A percentile compares a stretch with the other conserved stretches of the same genome.
Evolutionary conservation across 257 asterid species (phyloP).

Genomic region (Cruciata laevipes): DNA sequence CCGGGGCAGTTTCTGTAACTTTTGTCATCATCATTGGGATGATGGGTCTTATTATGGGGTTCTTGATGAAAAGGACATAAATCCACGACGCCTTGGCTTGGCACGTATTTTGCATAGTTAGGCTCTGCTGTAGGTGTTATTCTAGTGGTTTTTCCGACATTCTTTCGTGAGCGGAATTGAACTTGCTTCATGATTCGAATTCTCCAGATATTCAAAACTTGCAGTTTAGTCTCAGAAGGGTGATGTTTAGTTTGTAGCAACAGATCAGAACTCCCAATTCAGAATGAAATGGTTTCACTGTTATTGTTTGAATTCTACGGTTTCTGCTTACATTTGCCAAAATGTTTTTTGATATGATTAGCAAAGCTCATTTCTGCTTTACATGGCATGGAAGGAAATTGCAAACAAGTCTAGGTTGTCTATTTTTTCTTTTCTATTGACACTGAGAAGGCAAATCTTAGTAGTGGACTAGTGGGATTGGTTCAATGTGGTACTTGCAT

Average conservation of each 20-base stretch:
- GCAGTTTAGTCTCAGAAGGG: too few relatives aligned
- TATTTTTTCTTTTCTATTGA: too few relatives aligned
- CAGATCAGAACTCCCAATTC: neutral
- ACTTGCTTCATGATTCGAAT: neutral
- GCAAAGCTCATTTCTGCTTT: too few relatives aligned
- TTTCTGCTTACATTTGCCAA: neutral
- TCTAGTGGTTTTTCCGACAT: neutral
- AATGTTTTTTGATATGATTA: too few relatives aligned
- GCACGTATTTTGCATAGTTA: constrained; percentile 3
- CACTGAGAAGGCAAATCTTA: too few relatives aligned
- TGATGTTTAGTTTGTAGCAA: neutral
- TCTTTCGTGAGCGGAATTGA: constrained; percentile 10
- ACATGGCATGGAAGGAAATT: too few relatives aligned
- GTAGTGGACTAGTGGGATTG: too few relatives aligned
- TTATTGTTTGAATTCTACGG: neutral
- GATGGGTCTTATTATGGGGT: constrained; percentile 45
- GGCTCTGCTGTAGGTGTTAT: constrained; percentile 6
- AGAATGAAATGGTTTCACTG: neutral
- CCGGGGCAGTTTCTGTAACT: constrained; percentile 37
- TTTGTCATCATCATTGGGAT: constrained; percentile 38
- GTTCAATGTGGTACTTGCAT: too few relatives aligned
- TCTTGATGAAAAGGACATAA: constrained; percentile 41
- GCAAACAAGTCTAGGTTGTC: too few relatives aligned
- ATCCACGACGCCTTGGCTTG: neutral
- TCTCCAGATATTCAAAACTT: too few relatives aligned